Evolutionary conservation across 371 early-diverging fungal species (phyloP), one percentile per base, ranked within the genome.

Genomic region (Phascolomyces articulosus): DNA sequence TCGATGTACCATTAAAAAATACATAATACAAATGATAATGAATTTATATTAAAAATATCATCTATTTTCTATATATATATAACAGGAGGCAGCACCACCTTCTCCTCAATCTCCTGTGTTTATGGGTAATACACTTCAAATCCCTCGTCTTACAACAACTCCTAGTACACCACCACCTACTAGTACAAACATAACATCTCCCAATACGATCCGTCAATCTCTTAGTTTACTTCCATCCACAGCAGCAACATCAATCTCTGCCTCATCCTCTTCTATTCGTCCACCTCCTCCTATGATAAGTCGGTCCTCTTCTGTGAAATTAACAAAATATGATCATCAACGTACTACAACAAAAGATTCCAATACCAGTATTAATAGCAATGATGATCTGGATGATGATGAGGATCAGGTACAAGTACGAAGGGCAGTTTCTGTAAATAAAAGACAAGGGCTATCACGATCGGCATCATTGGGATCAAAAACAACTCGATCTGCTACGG

Each of bases 221-320:
- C 69, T 78, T 10, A 69, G 70, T 65, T 56, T 78, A 21, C 56
- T 54, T 38, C 68, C 41, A 21, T 20, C 26, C 34, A 38, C 47
- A 20, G 13, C 44, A 28, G 15, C 60, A 44, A 4, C 44, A 15
- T 44, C 44, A 13, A 13, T 16, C 8, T 15, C 44, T 44, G 4
- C 18, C 8, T 8, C 44, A 0, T 44, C 44, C 16, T 18, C 15
- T n/a, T 15, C 16, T n/a, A 15, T n/a, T 44, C 44, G 44, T n/a
- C 44, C n/a, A 44, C 44, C 44, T 9, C 34, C 34, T 34, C 11
- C 64, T 0, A 61, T 15, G 13, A 28, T 68, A 26, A 69, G 55
- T 44, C 65, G 78, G 34, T 66, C 78, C 10, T 70, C 78, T 9
- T 78, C 78, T 23, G 73, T 78, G 57, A 70, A 69, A 61, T 59